Conservation (phyloP, 2,329 filamentous ascomycete genomes). For the Phaeosphaeria sp. region DNA sequence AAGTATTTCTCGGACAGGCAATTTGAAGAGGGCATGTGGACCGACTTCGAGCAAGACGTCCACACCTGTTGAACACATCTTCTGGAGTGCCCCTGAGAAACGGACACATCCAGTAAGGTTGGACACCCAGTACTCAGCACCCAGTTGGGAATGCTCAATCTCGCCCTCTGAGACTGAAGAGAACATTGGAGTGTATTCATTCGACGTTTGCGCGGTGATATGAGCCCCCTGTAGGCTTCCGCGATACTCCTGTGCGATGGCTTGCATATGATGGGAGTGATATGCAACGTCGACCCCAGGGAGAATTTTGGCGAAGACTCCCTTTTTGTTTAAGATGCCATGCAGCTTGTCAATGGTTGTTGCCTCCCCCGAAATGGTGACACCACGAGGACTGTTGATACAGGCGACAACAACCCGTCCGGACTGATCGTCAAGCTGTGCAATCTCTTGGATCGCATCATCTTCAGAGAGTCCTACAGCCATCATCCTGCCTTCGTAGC, state of each 20-base stretch:
- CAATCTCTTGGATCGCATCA: conserved; percentile 7
- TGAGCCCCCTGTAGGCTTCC: conserved; percentile 5
- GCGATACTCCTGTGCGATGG: conserved; percentile 22
- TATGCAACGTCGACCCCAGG: conserved; percentile 52
- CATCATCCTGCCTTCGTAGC: conserved; percentile 31
- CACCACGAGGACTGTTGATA: conserved; percentile 50
- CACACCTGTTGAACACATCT: not conserved
- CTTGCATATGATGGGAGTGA: conserved; percentile 54
- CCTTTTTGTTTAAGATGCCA: conserved; percentile 42
- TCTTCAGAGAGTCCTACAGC: conserved; percentile 38
- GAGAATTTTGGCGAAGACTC: conserved; percentile 50
- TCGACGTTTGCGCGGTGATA: not conserved
- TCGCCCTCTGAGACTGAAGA: conserved; percentile 22
- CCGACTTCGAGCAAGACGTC: conserved; percentile 21
- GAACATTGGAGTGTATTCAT: conserved; percentile 7
- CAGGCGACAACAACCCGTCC: conserved; percentile 24
- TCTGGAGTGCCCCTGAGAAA: conserved; percentile 9
- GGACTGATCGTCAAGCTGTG: conserved; percentile 5
- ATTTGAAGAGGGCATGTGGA: conserved; percentile 15
- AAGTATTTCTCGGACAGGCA: conserved; percentile 11
- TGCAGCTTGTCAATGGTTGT: conserved; percentile 44
- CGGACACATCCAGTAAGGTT: conserved; percentile 29
- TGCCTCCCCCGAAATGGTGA: conserved; percentile 56
- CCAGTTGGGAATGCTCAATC: conserved; percentile 11
- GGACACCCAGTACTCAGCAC: conserved; percentile 32